Conservation (phyloP, 345 rosid genomes). For the Ceriops tagal region DNA sequence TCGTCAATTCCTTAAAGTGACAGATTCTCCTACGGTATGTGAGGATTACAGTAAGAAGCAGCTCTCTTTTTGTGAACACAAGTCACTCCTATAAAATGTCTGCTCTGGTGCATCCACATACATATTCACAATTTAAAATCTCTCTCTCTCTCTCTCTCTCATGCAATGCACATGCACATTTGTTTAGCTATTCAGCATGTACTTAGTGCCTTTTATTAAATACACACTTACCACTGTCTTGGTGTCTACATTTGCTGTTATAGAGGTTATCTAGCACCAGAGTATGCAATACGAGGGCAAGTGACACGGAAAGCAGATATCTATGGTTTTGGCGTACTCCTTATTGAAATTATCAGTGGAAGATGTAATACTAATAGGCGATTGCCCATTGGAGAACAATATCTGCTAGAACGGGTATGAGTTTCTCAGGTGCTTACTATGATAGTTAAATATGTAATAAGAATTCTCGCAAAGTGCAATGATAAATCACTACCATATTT, state of each 20-base stretch:
- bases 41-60: no score
- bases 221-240: no score
- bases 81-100: no score
- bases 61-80: no score
- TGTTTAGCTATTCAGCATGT: background rate
- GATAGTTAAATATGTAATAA: background rate
- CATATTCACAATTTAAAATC: no score
- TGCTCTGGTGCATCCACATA: no score
- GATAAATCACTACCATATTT: background rate
- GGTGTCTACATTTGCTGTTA: conserved; percentile 14
- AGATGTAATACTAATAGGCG: conserved; percentile 78
- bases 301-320: conserved; percentile 89
- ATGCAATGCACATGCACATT: background rate
- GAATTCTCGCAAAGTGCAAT: background rate
- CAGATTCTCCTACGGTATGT: no score
- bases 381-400: conserved; percentile 69
- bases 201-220: conserved; percentile 4
- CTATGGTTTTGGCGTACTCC: conserved; percentile 88
- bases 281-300: conserved; percentile 91
- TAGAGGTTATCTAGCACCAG: conserved; percentile 98
- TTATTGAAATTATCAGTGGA: conserved; percentile 82
- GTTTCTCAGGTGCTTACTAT: conserved; percentile 6
- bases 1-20: background rate
- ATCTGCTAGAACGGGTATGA: conserved; percentile 81
- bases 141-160: no score